Evolutionary conservation across 75 land plant species (phyloP).

Genomic region (Selaginella moellendorffii): DNA sequence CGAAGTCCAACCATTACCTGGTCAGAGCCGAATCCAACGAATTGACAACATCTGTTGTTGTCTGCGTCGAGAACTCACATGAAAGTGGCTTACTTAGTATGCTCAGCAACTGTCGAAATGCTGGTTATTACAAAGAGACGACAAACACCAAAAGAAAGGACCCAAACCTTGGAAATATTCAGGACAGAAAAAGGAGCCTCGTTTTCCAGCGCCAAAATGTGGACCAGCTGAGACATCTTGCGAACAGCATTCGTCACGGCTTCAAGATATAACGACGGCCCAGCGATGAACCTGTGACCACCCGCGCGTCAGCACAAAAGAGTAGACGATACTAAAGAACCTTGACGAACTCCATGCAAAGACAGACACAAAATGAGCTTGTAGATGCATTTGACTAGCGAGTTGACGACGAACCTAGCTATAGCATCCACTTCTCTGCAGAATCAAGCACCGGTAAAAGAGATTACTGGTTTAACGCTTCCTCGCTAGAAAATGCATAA

Average conservation of each 20-base stretch:
- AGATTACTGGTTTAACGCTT: too few species aligned
- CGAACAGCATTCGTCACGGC: slow-evolving; percentile 4
- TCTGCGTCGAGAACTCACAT: background rate
- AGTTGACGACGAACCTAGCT: too few species aligned
- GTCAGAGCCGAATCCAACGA: background rate
- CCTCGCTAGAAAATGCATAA: background rate
- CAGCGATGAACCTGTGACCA: background rate
- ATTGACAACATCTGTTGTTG: background rate
- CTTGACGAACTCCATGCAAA: too few species aligned
- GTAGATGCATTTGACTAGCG: too few species aligned
- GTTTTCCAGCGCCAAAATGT: background rate
- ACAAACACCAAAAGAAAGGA: background rate
- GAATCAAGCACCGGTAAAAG: too few species aligned
- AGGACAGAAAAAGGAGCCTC: background rate
- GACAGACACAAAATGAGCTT: too few species aligned
- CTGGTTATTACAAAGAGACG: too few species aligned
- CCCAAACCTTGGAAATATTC: background rate
- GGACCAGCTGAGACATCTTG: slow-evolving; percentile 5
- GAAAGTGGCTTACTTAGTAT: background rate
- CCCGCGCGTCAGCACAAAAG: background rate
- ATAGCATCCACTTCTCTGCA: too few species aligned
- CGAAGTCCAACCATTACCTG: too few species aligned
- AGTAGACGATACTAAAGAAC: background rate
- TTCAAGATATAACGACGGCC: background rate
- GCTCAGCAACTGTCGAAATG: background rate